Base-by-base conservation (phyloP, 2,329 filamentous ascomycete genomes). In the Paraphaeosphaeria minitans region DNA sequence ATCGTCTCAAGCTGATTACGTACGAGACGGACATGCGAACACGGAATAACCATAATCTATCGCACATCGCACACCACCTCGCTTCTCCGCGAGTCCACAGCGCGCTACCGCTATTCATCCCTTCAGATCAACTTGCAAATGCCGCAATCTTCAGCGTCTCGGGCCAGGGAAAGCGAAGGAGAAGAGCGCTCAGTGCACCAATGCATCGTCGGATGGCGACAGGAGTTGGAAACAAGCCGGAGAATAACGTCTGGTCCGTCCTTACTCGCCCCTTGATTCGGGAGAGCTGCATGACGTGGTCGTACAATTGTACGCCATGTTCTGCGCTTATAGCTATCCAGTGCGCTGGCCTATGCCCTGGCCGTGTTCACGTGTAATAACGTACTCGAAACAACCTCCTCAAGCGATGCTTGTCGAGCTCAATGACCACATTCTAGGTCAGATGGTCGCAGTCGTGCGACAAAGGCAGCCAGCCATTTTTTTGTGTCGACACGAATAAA, bases 151-250 rank as follows among this genome's bases (percentile, higher is more conserved):
- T 29, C 19, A 12, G 10, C 22, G 10, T 46, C 14, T 31, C 35
- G 1, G 19, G 19, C 51, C 41, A 24, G 51, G 51, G 54, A 22
- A 50, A 7, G 33, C 37, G 53, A 58, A 63, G 67, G 64, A 71
- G 67, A 67, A 67, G 56, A 62, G 68, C 69, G 68, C 68, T 66
- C 51, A 45, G 57, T 65, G 58, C 61, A 63, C 60, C 52, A 37
- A 24, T 53, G 37, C 37, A 16, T 31, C 16, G 50, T 22, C 16
- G 37, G 33, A 22, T 22, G 22, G 39, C 63, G 55, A 21, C 37
- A 31, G 29, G 33, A 27, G 50, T 31, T 53, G 41, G 53, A 52
- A 56, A 54, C 50, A 31, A 8, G 39, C 37, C 53, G 55, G 37
- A 43, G 21, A 49, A 27, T 55, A 50, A 37, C 49, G 46, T 65